Base-by-base conservation (phyloP, 106 monocot species). In the Xerophyta viscosa region DNA sequence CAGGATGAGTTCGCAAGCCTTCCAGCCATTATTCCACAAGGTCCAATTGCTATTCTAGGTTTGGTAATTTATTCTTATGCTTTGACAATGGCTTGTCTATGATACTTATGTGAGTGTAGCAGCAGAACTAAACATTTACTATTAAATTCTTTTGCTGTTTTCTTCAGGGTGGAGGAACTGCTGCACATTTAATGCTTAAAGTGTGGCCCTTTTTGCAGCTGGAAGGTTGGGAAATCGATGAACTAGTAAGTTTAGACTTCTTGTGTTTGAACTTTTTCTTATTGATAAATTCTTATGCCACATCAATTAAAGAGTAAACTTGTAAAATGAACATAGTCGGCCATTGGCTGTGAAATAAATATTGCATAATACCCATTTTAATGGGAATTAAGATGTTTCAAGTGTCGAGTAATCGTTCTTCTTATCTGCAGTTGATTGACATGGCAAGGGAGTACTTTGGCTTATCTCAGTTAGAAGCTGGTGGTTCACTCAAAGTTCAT, bases 221-320 rank as follows among this genome's bases (percentile, higher is more conserved):
- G 37, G 69, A 83, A 39, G 92, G 92, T 42, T 92, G 92, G 92
- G 92, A 92, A 64, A 86, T 92, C 52, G 92, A 92, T 82, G 70
- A 57, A 24, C 73, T 79, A 26, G 92, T 86, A 73, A 74, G 69
- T 6, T n/a, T 39, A 6, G 13, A 37, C 14, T 2, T 19, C 33
- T 2, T 27, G 12, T 20, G n/a, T 50, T 50, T 26, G 27, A 14
- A 26, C 12, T 10, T 50, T 27, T 11, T 26, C 21, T 12, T 3
- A 24, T 2, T 3, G 1, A 1, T 50, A 8, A 3, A 25, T 20
- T 9, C 17, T 12, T 12, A 25, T 26, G 6, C 27, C 27, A 3
- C 3, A 3, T 14, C 15, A 43, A 17, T 3, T 17, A 15, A 14
- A 14, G 12, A 2, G 7, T 43, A 10, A 17, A 4, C 3, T 17